Conservation (phyloP, 2,329 filamentous ascomycete genomes). For the Tolypocladium amazonense region DNA sequence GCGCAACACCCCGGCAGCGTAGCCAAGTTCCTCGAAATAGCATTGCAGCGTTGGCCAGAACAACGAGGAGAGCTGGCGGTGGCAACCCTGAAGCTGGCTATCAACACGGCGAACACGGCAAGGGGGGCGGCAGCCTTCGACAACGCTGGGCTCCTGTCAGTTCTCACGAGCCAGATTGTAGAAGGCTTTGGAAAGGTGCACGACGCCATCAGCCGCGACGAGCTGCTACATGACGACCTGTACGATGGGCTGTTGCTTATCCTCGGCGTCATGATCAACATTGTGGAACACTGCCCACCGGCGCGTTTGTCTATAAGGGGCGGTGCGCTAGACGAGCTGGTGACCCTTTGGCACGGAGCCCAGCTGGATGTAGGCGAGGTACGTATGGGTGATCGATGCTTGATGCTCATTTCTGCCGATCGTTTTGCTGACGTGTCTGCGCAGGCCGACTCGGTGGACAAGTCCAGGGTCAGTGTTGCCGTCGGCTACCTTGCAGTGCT, state of each 20-base stretch:
- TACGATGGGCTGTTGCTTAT: slow-evolving; percentile 68
- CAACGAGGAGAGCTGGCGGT: slow-evolving; percentile 15
- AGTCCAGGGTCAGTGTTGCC: slow-evolving; percentile 69
- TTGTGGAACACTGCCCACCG: slow-evolving; percentile 64
- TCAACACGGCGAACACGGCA: slow-evolving; percentile 82
- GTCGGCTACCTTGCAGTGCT: slow-evolving; percentile 80
- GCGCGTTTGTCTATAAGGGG: slow-evolving; percentile 35
- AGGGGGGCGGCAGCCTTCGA: slow-evolving; percentile 60
- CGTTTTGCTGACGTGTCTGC: neutral
- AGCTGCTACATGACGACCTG: slow-evolving; percentile 35
- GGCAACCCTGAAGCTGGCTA: slow-evolving; percentile 45
- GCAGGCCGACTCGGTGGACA: slow-evolving; percentile 60
- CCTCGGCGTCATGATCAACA: slow-evolving; percentile 76
- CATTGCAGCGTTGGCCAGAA: slow-evolving; percentile 19
- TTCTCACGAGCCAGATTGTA: slow-evolving; percentile 39
- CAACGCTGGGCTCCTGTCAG: slow-evolving; percentile 40
- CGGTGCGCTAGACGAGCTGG: slow-evolving; percentile 45
- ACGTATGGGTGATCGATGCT: slow-evolving; percentile 19
- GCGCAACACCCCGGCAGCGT: slow-evolving; percentile 16
- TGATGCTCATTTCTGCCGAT: too few species aligned
- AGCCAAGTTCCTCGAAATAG: slow-evolving; percentile 17
- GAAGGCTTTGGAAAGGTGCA: slow-evolving; percentile 37
- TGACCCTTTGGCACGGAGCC: slow-evolving; percentile 57
- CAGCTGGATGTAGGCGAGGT: slow-evolving; percentile 59
- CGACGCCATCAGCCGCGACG: slow-evolving; percentile 34